phyloP scores from a whole-genome alignment of 2,329 filamentous ascomycete genomes.

The Trichoderma sp. region DNA sequence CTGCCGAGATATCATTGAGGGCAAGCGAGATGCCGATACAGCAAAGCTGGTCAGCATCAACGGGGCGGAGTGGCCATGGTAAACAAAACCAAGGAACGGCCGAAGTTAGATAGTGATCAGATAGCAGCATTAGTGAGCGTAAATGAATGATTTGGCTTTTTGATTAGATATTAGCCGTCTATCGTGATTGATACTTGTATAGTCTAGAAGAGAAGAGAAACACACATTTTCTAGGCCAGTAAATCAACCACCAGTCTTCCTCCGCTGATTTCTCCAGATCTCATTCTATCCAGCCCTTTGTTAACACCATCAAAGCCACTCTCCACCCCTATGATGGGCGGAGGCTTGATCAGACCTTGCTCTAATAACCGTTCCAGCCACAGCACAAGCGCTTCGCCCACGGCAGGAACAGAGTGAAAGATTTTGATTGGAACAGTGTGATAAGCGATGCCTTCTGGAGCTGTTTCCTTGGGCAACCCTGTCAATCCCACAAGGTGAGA shows the following conservation, averaged over 20 bases:
- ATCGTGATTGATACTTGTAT: neutral
- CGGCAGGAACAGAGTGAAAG: conserved; percentile 68
- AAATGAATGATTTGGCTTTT: neutral
- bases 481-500: conserved; percentile 69
- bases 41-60: conserved; percentile 24
- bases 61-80: conserved; percentile 8
- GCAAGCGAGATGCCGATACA: conserved; percentile 30
- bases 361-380: conserved; percentile 72
- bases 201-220: neutral
- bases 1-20: conserved; percentile 29
- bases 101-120: neutral
- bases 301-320: conserved; percentile 70
- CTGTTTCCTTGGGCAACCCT: conserved; percentile 64
- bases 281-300: conserved; percentile 66
- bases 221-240: neutral
- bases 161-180: neutral
- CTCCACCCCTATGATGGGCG: conserved; percentile 67
- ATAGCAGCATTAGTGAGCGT: neutral
- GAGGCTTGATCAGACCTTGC: conserved; percentile 56
- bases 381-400: conserved; percentile 64
- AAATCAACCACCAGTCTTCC: conserved; percentile 66
- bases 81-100: neutral
- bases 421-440: conserved; percentile 76
- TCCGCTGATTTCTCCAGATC: conserved; percentile 67
- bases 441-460: conserved; percentile 51